These are phyloP conservation scores for Chloridella minuta DNA, from an alignment of 352 stramenopile species.

Conservation along the genomic window DNA sequence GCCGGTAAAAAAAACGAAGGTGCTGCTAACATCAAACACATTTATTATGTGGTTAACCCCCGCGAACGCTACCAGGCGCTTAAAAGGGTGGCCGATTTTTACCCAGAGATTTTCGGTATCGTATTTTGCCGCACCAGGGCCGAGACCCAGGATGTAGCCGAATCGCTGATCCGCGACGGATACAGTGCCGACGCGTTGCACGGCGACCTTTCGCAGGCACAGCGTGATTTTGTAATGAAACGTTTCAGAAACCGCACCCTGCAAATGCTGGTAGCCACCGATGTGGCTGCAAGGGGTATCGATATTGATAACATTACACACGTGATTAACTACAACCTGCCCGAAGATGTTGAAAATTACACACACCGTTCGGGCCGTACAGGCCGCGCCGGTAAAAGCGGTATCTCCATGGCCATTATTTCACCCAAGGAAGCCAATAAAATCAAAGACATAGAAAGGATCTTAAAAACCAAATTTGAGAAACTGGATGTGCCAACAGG, in stretches of 20 bases:
- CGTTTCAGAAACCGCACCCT: slow-evolving; percentile 29
- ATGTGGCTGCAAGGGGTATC: slow-evolving; percentile 74
- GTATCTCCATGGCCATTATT: slow-evolving; percentile 85
- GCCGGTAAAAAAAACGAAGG: too few relatives aligned
- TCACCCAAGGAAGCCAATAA: too few relatives aligned
- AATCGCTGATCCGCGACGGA: slow-evolving; percentile 81
- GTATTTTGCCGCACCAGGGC: slow-evolving; percentile 38
- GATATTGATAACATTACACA: slow-evolving; percentile 83
- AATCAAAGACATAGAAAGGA: too few relatives aligned
- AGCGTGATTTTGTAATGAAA: not conserved
- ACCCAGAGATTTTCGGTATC: too few relatives aligned
- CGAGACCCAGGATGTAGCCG: slow-evolving; percentile 79
- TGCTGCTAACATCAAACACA: too few relatives aligned
- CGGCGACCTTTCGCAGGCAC: slow-evolving; percentile 51
- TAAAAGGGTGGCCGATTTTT: too few relatives aligned
- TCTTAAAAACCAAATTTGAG: too few relatives aligned
- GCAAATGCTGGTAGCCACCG: slow-evolving; percentile 80
- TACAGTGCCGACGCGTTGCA: slow-evolving; percentile 80
- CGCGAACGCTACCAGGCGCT: too few relatives aligned
- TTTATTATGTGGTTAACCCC: too few relatives aligned
- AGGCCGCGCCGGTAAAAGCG: slow-evolving; percentile 74
- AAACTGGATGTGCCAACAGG: too few relatives aligned
- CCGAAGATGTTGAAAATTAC: slow-evolving; percentile 75
- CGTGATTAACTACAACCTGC: slow-evolving; percentile 86
- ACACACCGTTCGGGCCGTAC: slow-evolving; percentile 71